Base-by-base conservation (phyloP, 176 grass and related monocot genomes). In the Carex littledalei region DNA sequence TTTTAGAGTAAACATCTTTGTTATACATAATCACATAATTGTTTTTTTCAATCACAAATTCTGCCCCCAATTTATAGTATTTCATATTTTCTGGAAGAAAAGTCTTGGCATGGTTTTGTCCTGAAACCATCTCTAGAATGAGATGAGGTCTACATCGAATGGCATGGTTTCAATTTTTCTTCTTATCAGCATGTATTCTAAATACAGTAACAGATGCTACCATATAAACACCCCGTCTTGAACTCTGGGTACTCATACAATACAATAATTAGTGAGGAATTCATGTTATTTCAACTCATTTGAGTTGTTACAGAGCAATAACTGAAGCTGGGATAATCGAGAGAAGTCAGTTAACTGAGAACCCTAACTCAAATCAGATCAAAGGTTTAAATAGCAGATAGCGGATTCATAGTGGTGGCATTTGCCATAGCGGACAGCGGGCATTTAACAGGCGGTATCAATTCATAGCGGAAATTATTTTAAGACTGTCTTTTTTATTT, bases 1-100 rank as follows among this genome's bases (percentile, higher is more conserved):
- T 78, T 89, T 85, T 26, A 59, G 63, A 90, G 84, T 31, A 82
- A 47, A 29, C 63, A 63, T 39, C 57, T 88, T 66, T 74, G 78
- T 62, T 74, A 24, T 45, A 84, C 72, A 85, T 60, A 84, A 83
- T 35, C 20, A 75, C 70, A 50, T 75, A 52, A 75, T 24, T 75
- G 18, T 24, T 75, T 75, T 75, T 45, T 75, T 26, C 50, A 14
- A 15, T 75, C 8, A 75, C 70, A 75, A 73, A 72, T 47, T 34
- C 16, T 72, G 37, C 9, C 39, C 35, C 31, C 12, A 72, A 73
- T 47, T 20, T 21, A 49, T 43, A 73, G 17, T 13, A 21, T 72
- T 47, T 73, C 69, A 22, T 47, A 73, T 73, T 11, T 21, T 49
- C 37, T 21, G 41, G 41, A 73, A 47, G 3, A 73, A n/a, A 20